These are phyloP conservation scores for Metschnikowia aberdeeniae DNA, from an alignment of 805 yeast species.

Conservation along the genomic window DNA sequence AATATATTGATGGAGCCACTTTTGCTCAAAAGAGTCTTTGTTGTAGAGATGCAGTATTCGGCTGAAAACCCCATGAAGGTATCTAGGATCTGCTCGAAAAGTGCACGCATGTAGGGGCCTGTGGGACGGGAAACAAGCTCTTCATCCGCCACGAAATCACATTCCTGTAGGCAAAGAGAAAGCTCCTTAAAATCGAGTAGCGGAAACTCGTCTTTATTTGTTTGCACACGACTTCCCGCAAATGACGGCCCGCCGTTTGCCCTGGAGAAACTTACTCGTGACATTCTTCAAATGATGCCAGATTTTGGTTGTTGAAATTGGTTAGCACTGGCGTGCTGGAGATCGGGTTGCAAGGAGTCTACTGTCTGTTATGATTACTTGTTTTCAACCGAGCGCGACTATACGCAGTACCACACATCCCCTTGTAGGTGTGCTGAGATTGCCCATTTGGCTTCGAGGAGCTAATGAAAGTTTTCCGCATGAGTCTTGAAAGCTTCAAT, in stretches of 20 bases:
- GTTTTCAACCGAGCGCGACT: conserved; percentile 3
- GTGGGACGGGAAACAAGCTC: conserved; percentile 58
- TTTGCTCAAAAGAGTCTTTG: conserved; percentile 17
- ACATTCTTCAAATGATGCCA: conserved; percentile 2
- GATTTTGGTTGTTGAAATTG: neutral
- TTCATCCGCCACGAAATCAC: conserved; percentile 58
- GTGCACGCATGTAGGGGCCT: conserved; percentile 47
- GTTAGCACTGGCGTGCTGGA: neutral
- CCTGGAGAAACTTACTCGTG: conserved; percentile 7
- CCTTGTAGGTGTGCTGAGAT: no score
- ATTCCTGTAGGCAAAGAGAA: conserved; percentile 54
- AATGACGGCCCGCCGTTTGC: conserved; percentile 4
- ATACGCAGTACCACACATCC: neutral
- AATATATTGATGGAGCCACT: conserved; percentile 2
- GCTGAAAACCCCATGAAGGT: conserved; percentile 51
- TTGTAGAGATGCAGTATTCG: conserved; percentile 20
- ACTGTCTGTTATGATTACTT: conserved; percentile 2
- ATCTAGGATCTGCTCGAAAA: conserved; percentile 60
- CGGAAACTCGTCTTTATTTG: conserved; percentile 52
- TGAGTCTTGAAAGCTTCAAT: no score
- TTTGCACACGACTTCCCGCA: conserved; percentile 4
- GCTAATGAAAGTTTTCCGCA: no score
- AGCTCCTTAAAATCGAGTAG: conserved; percentile 57
- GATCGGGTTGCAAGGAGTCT: neutral
- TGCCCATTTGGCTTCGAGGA: no score